Percentiles rank a stretch among this genome's conserved stretches.
Evolutionary conservation across 2,329 filamentous ascomycete species (phyloP).

Genomic region (Aureobasidium sp.): DNA sequence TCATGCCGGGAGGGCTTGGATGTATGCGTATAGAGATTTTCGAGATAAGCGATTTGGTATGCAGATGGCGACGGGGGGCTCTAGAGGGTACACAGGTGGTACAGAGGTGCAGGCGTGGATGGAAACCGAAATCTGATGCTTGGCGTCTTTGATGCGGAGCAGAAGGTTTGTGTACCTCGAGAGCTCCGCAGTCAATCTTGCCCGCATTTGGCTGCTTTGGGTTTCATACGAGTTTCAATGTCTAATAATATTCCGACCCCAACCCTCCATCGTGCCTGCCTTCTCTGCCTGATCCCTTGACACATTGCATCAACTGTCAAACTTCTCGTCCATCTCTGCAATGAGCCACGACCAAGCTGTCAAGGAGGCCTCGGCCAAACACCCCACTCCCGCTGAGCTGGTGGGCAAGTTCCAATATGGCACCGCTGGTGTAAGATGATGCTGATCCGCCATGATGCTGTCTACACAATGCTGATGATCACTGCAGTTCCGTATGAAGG

Average conservation of each 20-base stretch:
- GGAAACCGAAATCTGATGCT: not conserved
- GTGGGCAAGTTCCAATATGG: slow-evolving; percentile 47
- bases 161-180: not conserved
- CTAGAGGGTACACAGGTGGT: not conserved
- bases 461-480: slow-evolving; percentile 6
- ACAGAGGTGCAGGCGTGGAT: not conserved
- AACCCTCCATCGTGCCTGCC: not conserved
- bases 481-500: slow-evolving; percentile 58
- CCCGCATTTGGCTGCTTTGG: not conserved
- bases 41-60: not conserved
- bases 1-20: slow-evolving; percentile 23
- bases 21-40: too few relatives aligned
- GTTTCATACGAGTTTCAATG: slow-evolving; percentile 6
- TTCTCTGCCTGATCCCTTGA: not conserved
- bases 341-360: slow-evolving; percentile 13
- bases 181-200: slow-evolving; percentile 2
- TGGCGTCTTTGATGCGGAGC: not conserved
- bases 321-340: not conserved
- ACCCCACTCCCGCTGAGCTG: slow-evolving; percentile 22
- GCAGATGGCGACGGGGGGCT: not conserved
- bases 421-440: slow-evolving; percentile 39
- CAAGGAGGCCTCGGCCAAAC: slow-evolving; percentile 20
- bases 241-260: slow-evolving; percentile 4
- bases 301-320: not conserved
- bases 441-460: not conserved